These are phyloP conservation scores for Trichoderma reesei DNA, from an alignment of 495 filamentous ascomycete species.

Conservation along the genomic window DNA sequence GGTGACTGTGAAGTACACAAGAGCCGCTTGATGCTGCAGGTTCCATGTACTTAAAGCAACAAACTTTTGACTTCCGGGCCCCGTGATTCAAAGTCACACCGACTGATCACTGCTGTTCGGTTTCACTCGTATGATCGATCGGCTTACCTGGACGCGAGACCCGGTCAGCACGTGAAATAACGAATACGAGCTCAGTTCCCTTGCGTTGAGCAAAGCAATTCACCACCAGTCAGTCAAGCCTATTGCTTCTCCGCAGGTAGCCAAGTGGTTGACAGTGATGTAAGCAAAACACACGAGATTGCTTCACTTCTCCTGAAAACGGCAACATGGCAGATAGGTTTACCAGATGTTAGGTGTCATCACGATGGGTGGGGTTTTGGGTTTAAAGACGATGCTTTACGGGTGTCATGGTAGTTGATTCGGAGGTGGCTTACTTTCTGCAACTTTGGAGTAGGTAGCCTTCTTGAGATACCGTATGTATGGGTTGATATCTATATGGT, in stretches of 20 bases:
- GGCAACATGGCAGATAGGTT: slow-evolving; percentile 8
- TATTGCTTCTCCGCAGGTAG: slow-evolving; percentile 5
- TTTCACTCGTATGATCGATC: too few species aligned
- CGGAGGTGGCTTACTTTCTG: background rate
- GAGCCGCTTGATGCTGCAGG: background rate
- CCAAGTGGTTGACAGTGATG: slow-evolving; percentile 8
- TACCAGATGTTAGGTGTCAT: slow-evolving; percentile 13
- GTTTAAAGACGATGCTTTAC: too few species aligned
- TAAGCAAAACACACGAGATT: background rate
- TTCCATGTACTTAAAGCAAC: background rate
- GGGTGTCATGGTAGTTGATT: background rate
- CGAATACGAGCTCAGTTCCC: background rate
- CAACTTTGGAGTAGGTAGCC: too few species aligned
- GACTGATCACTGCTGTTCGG: background rate
- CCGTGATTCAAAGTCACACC: background rate
- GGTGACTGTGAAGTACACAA: background rate
- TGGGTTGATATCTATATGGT: too few species aligned
- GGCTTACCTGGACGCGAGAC: background rate
- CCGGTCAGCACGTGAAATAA: background rate
- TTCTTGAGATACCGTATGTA: too few species aligned
- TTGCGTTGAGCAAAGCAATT: background rate
- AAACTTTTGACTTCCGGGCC: background rate
- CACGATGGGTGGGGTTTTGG: background rate
- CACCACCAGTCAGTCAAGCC: background rate
- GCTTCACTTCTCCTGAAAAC: background rate